Conservation (phyloP, 164 flowering plant genomes). For the Vitis cinerea region DNA sequence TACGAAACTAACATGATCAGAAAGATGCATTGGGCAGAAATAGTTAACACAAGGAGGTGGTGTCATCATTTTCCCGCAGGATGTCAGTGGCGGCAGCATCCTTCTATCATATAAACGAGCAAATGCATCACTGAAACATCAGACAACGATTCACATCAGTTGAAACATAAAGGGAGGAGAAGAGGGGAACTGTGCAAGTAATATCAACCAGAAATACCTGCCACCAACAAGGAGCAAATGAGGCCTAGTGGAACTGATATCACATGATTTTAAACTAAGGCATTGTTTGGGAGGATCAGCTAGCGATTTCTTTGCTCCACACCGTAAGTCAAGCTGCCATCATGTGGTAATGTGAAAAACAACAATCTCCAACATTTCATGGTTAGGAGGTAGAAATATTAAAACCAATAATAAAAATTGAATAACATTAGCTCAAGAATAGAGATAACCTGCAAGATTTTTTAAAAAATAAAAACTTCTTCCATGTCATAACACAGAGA, state of each 20-base stretch:
- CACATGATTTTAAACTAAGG: constrained; percentile 84
- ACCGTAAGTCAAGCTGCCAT: constrained; percentile 89
- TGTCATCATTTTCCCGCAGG: constrained; percentile 58
- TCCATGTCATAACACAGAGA: no score
- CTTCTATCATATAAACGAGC: constrained; percentile 97
- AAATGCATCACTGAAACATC: constrained; percentile 84
- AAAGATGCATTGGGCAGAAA: constrained; percentile 97
- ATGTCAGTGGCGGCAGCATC: constrained; percentile 87
- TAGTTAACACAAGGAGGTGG: constrained; percentile 95
- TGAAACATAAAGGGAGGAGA: background rate
- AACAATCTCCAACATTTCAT: constrained; percentile 1
- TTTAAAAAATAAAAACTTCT: no score
- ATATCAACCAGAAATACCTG: constrained; percentile 45
- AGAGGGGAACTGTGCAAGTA: background rate
- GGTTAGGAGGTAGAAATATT: background rate
- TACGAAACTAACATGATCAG: constrained; percentile 69
- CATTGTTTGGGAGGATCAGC: constrained; percentile 80
- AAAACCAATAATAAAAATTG: background rate
- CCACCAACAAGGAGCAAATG: constrained; percentile 97
- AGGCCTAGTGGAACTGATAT: constrained; percentile 86
- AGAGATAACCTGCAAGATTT: no score
- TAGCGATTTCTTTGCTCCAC: constrained; percentile 81
- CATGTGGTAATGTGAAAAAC: constrained; percentile 10
- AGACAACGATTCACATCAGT: constrained; percentile 4
- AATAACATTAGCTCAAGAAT: no score